phyloP scores from a whole-genome alignment of 768 basidiomycete genomes.

The Lyophyllum atratum region DNA sequence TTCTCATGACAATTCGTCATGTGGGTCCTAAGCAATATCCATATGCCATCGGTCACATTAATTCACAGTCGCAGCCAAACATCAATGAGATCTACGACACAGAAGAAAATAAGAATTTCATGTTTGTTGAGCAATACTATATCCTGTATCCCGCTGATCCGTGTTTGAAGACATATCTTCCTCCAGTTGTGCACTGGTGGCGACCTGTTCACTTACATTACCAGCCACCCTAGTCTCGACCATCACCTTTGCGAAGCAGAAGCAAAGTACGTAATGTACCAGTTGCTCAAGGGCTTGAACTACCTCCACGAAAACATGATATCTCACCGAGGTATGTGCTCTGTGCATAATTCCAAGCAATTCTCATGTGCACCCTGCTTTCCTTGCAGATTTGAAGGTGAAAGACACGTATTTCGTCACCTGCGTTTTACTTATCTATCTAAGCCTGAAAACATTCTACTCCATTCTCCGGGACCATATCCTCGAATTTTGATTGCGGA shows the following conservation, averaged over 20 bases:
- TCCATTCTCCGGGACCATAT: conserved; percentile 79
- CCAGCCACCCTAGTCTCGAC: conserved; percentile 51
- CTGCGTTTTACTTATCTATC: background rate
- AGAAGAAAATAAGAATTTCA: conserved; percentile 59
- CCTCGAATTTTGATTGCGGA: conserved; percentile 85
- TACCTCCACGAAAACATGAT: conserved; percentile 74
- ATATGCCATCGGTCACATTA: background rate
- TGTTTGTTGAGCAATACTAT: conserved; percentile 37
- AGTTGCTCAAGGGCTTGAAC: conserved; percentile 67
- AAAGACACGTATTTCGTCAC: background rate
- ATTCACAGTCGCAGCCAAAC: conserved; percentile 55
- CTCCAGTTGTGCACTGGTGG: conserved; percentile 85
- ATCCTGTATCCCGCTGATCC: background rate
- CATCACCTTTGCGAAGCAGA: conserved; percentile 72
- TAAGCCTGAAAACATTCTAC: conserved; percentile 83
- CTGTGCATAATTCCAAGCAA: background rate
- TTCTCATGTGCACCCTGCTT: background rate
- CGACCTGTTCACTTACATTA: conserved; percentile 86
- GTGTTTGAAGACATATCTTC: conserved; percentile 67
- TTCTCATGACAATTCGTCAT: conserved; percentile 71
- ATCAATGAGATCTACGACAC: conserved; percentile 79
- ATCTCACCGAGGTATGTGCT: conserved; percentile 69
- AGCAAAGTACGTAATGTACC: conserved; percentile 83
- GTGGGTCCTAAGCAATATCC: conserved; percentile 37
- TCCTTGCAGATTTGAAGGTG: conserved; percentile 23